Evolutionary conservation across 768 basidiomycete genomes (phyloP).

Genomic region (Tubosaeta brunneosetosa): DNA sequence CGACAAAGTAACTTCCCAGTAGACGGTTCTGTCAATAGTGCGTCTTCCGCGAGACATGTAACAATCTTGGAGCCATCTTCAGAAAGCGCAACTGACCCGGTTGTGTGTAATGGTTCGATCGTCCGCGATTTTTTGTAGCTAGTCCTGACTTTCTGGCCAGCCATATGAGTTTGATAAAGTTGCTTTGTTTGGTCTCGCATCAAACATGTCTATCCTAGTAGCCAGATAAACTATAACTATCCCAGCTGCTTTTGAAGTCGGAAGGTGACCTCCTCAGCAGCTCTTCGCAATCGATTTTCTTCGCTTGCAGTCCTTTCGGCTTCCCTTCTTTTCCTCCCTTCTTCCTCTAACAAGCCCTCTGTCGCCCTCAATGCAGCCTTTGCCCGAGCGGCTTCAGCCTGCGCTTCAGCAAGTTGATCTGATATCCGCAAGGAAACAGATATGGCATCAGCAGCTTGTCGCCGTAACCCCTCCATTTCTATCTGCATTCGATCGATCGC

Average conservation of each 20-base stretch:
- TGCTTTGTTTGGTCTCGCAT: background rate
- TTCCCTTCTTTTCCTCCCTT: constrained; percentile 52
- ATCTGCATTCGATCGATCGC: constrained; percentile 59
- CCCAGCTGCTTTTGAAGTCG: constrained; percentile 28
- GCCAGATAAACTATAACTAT: background rate
- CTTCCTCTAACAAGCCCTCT: constrained; percentile 59
- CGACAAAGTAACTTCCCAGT: constrained; percentile 73
- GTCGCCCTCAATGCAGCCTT: constrained; percentile 50
- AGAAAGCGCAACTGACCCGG: constrained; percentile 78
- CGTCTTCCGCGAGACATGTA: constrained; percentile 84
- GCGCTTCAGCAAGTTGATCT: constrained; percentile 64
- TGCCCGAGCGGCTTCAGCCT: constrained; percentile 54
- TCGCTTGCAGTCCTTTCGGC: constrained; percentile 51
- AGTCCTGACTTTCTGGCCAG: constrained; percentile 45
- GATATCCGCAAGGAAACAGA: constrained; percentile 60
- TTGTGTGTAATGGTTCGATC: constrained; percentile 81
- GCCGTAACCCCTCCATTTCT: constrained; percentile 59
- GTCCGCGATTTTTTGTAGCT: constrained; percentile 65
- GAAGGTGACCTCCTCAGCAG: constrained; percentile 48
- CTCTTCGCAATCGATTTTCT: constrained; percentile 41
- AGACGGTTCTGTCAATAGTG: constrained; percentile 75
- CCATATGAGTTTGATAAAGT: constrained; percentile 11
- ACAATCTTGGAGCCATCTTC: constrained; percentile 74
- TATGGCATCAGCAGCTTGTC: constrained; percentile 65
- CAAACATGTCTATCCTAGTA: constrained; percentile 8